phyloP scores from a whole-genome alignment of 83 land plant species.

The Picea mariana region DNA sequence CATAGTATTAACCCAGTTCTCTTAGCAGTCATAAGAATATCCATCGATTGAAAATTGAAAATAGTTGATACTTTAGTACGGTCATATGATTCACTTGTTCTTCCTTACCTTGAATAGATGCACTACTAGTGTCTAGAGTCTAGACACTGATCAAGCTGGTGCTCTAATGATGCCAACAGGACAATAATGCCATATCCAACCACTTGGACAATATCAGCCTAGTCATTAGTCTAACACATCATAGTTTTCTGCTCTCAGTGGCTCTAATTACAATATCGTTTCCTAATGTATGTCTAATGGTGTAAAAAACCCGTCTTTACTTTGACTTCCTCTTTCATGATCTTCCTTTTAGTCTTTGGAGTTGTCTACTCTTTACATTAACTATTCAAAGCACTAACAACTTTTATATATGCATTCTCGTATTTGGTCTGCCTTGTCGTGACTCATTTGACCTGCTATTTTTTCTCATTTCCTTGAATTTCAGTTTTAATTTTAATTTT shows the following conservation, averaged over 20 bases:
- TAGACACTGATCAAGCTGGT: background rate
- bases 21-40: background rate
- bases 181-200: background rate
- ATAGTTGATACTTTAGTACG: background rate
- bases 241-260: too few species aligned
- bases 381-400: background rate
- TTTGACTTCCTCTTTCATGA: background rate
- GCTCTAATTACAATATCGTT: background rate
- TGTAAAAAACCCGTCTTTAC: background rate
- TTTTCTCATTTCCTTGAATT: background rate
- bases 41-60: background rate
- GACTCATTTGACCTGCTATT: background rate
- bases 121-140: background rate
- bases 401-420: background rate
- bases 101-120: background rate
- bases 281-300: constrained; percentile 1
- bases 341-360: background rate
- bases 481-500: background rate
- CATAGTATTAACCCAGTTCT: background rate
- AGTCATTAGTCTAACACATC: too few species aligned
- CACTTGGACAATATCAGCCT: too few species aligned
- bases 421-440: background rate
- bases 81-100: background rate
- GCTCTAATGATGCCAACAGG: background rate
- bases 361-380: background rate